These are phyloP conservation scores for Hypomyces perniciosus DNA, from an alignment of 2,329 filamentous ascomycete species.

Conservation along the genomic window DNA sequence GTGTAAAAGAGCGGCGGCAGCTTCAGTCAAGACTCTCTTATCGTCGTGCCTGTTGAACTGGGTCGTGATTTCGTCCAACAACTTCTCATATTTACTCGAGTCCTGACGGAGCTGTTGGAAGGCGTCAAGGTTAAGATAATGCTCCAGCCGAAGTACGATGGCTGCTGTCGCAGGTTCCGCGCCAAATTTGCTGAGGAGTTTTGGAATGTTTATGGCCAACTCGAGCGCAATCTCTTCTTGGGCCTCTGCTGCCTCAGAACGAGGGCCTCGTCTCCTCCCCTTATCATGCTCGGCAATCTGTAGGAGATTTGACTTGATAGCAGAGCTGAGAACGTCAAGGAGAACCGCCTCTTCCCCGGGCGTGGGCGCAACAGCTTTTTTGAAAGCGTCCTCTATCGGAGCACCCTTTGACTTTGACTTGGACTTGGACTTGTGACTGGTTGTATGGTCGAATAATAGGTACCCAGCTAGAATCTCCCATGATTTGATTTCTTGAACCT, in stretches of 20 bases:
- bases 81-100: slow-evolving; percentile 67
- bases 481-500: slow-evolving; percentile 70
- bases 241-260: slow-evolving; percentile 60
- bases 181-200: slow-evolving; percentile 86
- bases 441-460: slow-evolving; percentile 84
- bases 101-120: slow-evolving; percentile 88
- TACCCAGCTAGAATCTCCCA: slow-evolving; percentile 91
- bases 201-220: slow-evolving; percentile 73
- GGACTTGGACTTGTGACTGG: slow-evolving; percentile 47
- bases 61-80: slow-evolving; percentile 86
- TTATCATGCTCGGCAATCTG: slow-evolving; percentile 61
- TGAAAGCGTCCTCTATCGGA: slow-evolving; percentile 55
- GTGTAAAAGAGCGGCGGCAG: slow-evolving; percentile 74
- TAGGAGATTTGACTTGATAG: slow-evolving; percentile 68
- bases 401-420: slow-evolving; percentile 48
- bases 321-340: slow-evolving; percentile 77
- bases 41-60: slow-evolving; percentile 94
- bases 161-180: slow-evolving; percentile 82
- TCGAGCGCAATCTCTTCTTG: slow-evolving; percentile 74
- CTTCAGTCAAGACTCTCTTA: slow-evolving; percentile 76
- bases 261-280: slow-evolving; percentile 50
- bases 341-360: slow-evolving; percentile 77
- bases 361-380: slow-evolving; percentile 65
- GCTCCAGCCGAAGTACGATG: slow-evolving; percentile 77
- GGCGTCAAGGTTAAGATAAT: slow-evolving; percentile 77